Base-by-base conservation (phyloP, 768 basidiomycete species). In the Tephrocybe sp. region DNA sequence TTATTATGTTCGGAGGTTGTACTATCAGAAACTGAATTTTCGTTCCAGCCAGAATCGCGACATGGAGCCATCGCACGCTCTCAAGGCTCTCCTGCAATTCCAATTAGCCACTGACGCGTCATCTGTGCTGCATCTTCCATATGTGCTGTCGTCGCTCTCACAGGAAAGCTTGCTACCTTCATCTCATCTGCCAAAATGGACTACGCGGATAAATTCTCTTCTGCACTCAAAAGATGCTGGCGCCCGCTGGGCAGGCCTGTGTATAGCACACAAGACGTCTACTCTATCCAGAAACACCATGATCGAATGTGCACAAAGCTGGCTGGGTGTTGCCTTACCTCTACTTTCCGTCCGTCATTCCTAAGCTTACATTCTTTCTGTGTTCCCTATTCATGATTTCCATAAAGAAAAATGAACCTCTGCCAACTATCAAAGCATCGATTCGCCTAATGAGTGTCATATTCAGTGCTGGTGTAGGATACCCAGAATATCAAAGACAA, bases 401-500 rank as follows among this genome's bases (percentile, higher is more conserved):
- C 38, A 51, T 61, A 23, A 75, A 89, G 88, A 87, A 82, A 81
- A 78, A 78, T 58, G 88, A 92, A 68, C 70, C 83, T 3, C 16
- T 67, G 1, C 82, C 87, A 22, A 73, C 73, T 9, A 51, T 83
- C 34, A 87, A 82, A 63, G 84, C 82, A 3, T 72, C 82, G 11
- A 77, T 89, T n/a, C 75, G 83, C 39, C 80, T 92, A 14, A 60
- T 89, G 42, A 66, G 77, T 36, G 67, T 75, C 17, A 75, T 93
- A 4, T 87, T 91, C 60, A 77, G 75, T 22, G 71, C 69, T 46
- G 81, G 84, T 2, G 68, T 69, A 19, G 79, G 82, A 62, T 71
- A 80, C n/a, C 72, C 83, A 26, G 91, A 92, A 65, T 92, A 91
- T 65, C 88, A 92, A 62, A 75, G 92, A 62, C 90, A 92, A 65